These are phyloP conservation scores for Neoarthrinium moseri DNA, from an alignment of 2,329 filamentous ascomycete species.

Conservation along the genomic window DNA sequence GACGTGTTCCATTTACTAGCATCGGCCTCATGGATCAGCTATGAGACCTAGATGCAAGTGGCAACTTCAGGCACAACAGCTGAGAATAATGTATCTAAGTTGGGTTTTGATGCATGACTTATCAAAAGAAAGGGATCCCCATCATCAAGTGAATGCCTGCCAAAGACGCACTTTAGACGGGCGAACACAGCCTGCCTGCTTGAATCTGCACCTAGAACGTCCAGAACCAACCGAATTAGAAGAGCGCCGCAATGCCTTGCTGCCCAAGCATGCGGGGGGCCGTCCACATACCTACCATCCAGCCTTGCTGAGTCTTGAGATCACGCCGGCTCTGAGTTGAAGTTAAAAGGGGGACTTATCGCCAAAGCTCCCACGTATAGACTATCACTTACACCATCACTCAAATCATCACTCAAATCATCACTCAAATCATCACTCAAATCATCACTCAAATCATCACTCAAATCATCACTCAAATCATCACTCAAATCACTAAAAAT, in stretches of 20 bases:
- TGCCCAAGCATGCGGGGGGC: slow-evolving; percentile 1
- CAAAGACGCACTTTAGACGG: neutral
- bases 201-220: neutral
- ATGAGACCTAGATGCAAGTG: neutral
- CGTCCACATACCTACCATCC: neutral
- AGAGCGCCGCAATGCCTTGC: neutral
- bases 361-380: neutral
- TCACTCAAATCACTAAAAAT: neutral
- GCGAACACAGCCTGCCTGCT: neutral
- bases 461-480: neutral
- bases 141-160: neutral
- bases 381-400: neutral
- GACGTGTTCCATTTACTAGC: too few relatives aligned
- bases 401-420: neutral
- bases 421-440: neutral
- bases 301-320: neutral
- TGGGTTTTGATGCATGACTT: neutral
- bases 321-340: neutral
- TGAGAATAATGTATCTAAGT: neutral
- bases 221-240: neutral
- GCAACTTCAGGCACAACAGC: neutral
- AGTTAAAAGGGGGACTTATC: neutral
- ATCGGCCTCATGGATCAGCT: neutral
- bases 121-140: neutral
- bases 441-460: neutral